Percentiles rank a stretch among this genome's conserved stretches.
phyloP scores from a whole-genome alignment of 306 rosid genomes.

The Dalbergia cochinchinensis region DNA sequence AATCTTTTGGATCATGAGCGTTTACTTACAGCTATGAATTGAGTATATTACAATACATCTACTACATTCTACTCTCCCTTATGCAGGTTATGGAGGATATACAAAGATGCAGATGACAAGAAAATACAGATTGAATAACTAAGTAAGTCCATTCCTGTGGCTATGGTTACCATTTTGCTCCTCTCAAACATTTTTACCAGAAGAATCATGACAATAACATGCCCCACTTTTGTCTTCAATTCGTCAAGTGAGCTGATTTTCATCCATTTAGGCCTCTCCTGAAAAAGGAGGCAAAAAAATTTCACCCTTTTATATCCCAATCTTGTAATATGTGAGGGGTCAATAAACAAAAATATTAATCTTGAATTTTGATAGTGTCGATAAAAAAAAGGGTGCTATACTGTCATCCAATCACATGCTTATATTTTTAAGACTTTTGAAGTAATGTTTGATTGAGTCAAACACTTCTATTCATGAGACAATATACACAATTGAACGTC shows the following conservation, averaged over 20 bases:
- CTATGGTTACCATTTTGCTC: conserved; percentile 90
- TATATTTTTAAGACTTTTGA: too few relatives aligned
- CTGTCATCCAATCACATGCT: too few relatives aligned
- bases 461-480: too few relatives aligned
- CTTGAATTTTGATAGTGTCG: too few relatives aligned
- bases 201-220: conserved; percentile 96
- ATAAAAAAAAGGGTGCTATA: too few relatives aligned
- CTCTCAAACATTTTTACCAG: conserved; percentile 98
- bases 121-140: conserved; percentile 91
- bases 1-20: neutral
- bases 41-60: conserved; percentile 14
- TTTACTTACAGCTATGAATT: neutral
- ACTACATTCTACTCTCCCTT: conserved; percentile 58
- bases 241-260: conserved; percentile 91
- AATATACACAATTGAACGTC: too few relatives aligned
- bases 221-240: conserved; percentile 95
- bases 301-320: conserved; percentile 12
- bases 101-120: conserved; percentile 91
- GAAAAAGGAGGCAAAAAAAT: conserved; percentile 19
- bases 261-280: conserved; percentile 97
- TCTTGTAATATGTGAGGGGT: neutral
- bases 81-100: conserved; percentile 92
- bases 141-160: conserved; percentile 84
- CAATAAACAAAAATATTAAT: neutral
- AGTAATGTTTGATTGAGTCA: too few relatives aligned